Percentiles rank a stretch among this genome's conserved stretches.
Conservation (phyloP, 371 early-diverging fungal species). For the Lichtheimia corymbifera region DNA sequence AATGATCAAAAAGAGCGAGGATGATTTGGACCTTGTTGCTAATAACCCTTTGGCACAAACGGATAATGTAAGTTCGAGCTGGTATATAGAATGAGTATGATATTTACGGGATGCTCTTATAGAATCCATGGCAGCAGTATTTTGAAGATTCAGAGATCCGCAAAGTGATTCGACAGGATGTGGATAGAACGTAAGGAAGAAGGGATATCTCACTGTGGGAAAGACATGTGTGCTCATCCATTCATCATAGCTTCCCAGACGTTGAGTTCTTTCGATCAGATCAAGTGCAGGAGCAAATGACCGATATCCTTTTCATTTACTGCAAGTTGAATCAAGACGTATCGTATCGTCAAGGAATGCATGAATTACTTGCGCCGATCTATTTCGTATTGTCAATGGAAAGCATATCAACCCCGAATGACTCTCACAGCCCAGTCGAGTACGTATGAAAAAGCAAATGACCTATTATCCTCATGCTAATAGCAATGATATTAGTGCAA, state of each 20-base stretch:
- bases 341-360: conserved; percentile 97
- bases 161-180: conserved; percentile 86
- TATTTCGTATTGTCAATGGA: conserved; percentile 77
- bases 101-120: neutral
- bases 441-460: conserved; percentile 13
- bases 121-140: conserved; percentile 94
- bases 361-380: conserved; percentile 88
- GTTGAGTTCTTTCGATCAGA: conserved; percentile 73
- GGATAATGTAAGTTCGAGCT: conserved; percentile 60
- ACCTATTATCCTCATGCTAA: neutral
- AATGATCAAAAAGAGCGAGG: conserved; percentile 37
- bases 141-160: conserved; percentile 85
- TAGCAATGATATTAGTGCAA: conserved; percentile 22
- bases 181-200: conserved; percentile 81
- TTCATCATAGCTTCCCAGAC: conserved; percentile 77
- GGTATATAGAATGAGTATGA: neutral
- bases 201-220: neutral
- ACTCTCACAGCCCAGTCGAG: conserved; percentile 18
- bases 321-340: conserved; percentile 85
- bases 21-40: conserved; percentile 53
- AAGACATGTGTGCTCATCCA: neutral
- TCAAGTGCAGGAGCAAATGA: conserved; percentile 70
- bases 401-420: conserved; percentile 12
- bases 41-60: conserved; percentile 87
- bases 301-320: conserved; percentile 88